A percentile compares a stretch with the other conserved stretches of the same genome.
Evolutionary conservation across 805 yeast genomes (phyloP).

Genomic region (Candida stauntonica): DNA sequence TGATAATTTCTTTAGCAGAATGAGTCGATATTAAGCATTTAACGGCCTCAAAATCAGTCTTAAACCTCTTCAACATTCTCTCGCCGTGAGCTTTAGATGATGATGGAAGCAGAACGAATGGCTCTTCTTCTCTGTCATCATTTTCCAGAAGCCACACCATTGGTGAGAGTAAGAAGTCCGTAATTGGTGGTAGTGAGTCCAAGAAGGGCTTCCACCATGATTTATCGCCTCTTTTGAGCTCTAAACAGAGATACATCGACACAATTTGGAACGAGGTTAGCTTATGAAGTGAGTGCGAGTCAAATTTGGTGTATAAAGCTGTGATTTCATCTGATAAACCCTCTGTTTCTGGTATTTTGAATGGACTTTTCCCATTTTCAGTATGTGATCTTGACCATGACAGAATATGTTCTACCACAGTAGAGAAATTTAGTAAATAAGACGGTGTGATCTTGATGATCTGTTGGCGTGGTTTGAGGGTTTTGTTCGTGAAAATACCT

Average conservation of each 20-base stretch:
- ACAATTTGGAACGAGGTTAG: slow-evolving; percentile 60
- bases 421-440: slow-evolving; percentile 53
- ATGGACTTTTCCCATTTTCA: background rate
- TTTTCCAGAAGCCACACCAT: slow-evolving; percentile 50
- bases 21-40: slow-evolving; percentile 15
- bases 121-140: slow-evolving; percentile 13
- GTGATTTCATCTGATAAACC: slow-evolving; percentile 13
- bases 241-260: slow-evolving; percentile 45
- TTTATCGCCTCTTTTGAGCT: slow-evolving; percentile 31
- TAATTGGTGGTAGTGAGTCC: slow-evolving; percentile 52
- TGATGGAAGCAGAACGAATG: slow-evolving; percentile 39
- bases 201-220: slow-evolving; percentile 72
- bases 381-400: slow-evolving; percentile 19
- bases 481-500: slow-evolving; percentile 46
- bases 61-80: slow-evolving; percentile 40
- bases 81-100: slow-evolving; percentile 37
- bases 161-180: slow-evolving; percentile 56
- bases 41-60: slow-evolving; percentile 41
- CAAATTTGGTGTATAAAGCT: slow-evolving; percentile 12
- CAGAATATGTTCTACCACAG: slow-evolving; percentile 43
- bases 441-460: slow-evolving; percentile 55
- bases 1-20: background rate
- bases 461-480: slow-evolving; percentile 37
- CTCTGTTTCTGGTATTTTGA: slow-evolving; percentile 5
- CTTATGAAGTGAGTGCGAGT: slow-evolving; percentile 31